phyloP scores from a whole-genome alignment of 495 filamentous ascomycete species.

The Lasiosphaeria ovina region DNA sequence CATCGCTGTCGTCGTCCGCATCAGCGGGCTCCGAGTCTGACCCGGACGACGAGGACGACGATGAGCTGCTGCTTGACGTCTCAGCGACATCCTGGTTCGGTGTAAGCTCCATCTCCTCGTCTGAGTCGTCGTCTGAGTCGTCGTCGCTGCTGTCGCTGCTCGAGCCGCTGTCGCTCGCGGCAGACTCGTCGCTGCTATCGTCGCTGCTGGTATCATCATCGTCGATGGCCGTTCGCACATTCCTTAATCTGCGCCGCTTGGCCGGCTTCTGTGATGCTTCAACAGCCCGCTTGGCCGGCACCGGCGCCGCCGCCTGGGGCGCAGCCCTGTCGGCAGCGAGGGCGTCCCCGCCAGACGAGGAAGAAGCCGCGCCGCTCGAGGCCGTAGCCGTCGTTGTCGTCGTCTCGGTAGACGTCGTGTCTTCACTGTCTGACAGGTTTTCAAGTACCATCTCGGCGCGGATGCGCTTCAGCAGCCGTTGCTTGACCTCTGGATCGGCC shows the following conservation, averaged over 20 bases:
- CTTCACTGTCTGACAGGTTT: slow-evolving; percentile 44
- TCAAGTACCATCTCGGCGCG: slow-evolving; percentile 47
- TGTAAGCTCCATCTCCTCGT: slow-evolving; percentile 26
- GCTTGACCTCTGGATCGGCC: slow-evolving; percentile 44
- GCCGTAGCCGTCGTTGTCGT: slow-evolving; percentile 25
- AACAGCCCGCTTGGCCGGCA: slow-evolving; percentile 36
- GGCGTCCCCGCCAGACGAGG: slow-evolving; percentile 13
- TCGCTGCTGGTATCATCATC: slow-evolving; percentile 22
- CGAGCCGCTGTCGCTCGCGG: slow-evolving; percentile 22
- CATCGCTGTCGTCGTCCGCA: slow-evolving; percentile 18
- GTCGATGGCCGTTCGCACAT: slow-evolving; percentile 43
- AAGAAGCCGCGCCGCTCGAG: slow-evolving; percentile 10
- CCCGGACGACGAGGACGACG: slow-evolving; percentile 24
- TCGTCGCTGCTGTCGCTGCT: slow-evolving; percentile 32
- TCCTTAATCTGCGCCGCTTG: slow-evolving; percentile 57
- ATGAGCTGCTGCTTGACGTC: slow-evolving; percentile 31
- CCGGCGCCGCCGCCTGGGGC: background rate
- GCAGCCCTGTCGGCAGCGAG: background rate
- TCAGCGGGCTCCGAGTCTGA: slow-evolving; percentile 20
- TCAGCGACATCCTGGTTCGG: slow-evolving; percentile 11
- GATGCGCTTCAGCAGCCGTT: slow-evolving; percentile 49
- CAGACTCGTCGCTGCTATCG: slow-evolving; percentile 27
- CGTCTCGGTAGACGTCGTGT: slow-evolving; percentile 24
- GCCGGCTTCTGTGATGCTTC: slow-evolving; percentile 41
- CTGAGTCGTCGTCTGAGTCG: slow-evolving; percentile 28